These are phyloP conservation scores for Verticillium zaregamsianum DNA, from an alignment of 2,329 filamentous ascomycete species.

Conservation along the genomic window DNA sequence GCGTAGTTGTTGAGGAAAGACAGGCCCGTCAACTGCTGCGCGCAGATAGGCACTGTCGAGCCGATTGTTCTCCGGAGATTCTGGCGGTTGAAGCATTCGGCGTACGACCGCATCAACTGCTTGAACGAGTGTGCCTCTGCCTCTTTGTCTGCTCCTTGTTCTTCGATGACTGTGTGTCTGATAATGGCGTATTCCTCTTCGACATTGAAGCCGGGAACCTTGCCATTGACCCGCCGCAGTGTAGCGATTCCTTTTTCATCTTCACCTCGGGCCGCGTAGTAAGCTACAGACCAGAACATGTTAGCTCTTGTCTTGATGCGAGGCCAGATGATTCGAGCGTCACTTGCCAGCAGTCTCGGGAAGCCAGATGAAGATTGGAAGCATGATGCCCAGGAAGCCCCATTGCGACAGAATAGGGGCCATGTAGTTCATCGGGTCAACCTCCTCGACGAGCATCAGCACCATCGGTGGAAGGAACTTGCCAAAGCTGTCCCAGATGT, in stretches of 20 bases:
- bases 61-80: slow-evolving; percentile 23
- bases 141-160: slow-evolving; percentile 13
- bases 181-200: slow-evolving; percentile 21
- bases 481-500: slow-evolving; percentile 19
- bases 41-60: slow-evolving; percentile 19
- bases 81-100: slow-evolving; percentile 18
- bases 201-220: slow-evolving; percentile 21
- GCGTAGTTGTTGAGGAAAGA: slow-evolving; percentile 16
- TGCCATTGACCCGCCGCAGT: slow-evolving; percentile 14
- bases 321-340: no score
- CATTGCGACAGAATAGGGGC: slow-evolving; percentile 39
- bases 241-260: slow-evolving; percentile 12
- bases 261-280: slow-evolving; percentile 20
- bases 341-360: slow-evolving; percentile 21
- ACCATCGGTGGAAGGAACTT: slow-evolving; percentile 37
- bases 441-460: slow-evolving; percentile 26
- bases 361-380: slow-evolving; percentile 30
- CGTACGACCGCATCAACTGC: slow-evolving; percentile 15
- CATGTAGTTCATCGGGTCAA: slow-evolving; percentile 27
- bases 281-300: background rate
- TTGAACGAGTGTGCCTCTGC: slow-evolving; percentile 7
- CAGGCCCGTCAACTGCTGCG: slow-evolving; percentile 17
- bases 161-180: slow-evolving; percentile 16
- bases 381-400: slow-evolving; percentile 36
- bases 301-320: slow-evolving; percentile 21